These are phyloP conservation scores for Cicer arietinum DNA, from an alignment of 306 rosid species.

Conservation along the genomic window DNA sequence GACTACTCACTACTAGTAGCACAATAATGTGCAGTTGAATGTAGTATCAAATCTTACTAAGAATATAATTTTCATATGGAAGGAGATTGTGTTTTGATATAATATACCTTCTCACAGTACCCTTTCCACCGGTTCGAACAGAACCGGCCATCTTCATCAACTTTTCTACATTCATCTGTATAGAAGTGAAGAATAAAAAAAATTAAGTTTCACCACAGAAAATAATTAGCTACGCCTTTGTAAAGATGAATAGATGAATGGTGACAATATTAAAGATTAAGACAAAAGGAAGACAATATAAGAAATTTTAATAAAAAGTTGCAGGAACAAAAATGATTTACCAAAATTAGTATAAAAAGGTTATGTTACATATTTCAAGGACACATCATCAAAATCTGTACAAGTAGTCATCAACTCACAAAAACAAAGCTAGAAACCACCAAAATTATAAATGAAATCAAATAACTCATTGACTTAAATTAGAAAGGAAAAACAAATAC, in stretches of 20 bases:
- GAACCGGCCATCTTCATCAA: constrained; percentile 93
- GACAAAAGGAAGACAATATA: background rate
- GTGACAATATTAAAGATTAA: background rate
- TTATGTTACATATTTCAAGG: background rate
- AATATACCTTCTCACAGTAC: constrained; percentile 81
- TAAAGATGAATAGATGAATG: background rate
- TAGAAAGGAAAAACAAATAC: background rate
- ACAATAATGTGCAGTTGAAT: background rate
- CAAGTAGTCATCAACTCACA: background rate
- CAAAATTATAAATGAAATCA: background rate
- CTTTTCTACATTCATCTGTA: constrained; percentile 77
- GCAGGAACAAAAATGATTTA: background rate
- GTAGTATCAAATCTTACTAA: background rate
- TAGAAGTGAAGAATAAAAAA: background rate
- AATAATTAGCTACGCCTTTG: background rate
- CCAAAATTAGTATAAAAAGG: background rate
- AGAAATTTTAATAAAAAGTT: background rate
- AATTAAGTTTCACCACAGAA: background rate
- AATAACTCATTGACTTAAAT: background rate
- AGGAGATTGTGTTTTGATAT: background rate
- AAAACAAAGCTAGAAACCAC: background rate
- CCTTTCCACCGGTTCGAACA: constrained; percentile 92
- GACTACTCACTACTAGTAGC: background rate
- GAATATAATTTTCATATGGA: background rate
- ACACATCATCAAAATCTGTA: background rate